Conservation (phyloP, 2,329 filamentous ascomycete genomes). For the Phaeosphaeria sp. region DNA sequence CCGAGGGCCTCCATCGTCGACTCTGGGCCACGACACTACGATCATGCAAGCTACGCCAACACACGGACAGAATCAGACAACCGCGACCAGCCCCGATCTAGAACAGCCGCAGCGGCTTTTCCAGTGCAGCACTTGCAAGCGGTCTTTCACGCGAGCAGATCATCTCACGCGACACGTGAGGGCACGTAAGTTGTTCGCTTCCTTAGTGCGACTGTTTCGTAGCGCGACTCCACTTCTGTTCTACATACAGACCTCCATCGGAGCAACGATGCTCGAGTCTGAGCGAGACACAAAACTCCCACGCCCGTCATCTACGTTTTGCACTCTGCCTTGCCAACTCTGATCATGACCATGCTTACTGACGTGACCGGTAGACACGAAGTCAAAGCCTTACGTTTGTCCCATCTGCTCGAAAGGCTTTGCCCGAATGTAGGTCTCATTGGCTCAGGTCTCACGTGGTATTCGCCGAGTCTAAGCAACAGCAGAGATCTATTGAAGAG, state of each 20-base stretch:
- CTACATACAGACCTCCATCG: not conserved
- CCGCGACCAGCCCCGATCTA: constrained; percentile 19
- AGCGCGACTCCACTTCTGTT: not conserved
- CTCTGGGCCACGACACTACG: constrained; percentile 7
- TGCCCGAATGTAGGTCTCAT: constrained; percentile 49
- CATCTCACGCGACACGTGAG: constrained; percentile 62
- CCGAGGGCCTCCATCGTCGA: constrained; percentile 18
- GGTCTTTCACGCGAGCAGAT: constrained; percentile 60
- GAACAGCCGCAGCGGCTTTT: constrained; percentile 43
- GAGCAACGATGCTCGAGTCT: not conserved
- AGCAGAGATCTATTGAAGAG: constrained; percentile 58
- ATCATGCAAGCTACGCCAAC: constrained; percentile 27
- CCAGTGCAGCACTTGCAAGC: constrained; percentile 61
- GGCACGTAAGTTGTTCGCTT: constrained; percentile 47
- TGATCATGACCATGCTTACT: constrained; percentile 8
- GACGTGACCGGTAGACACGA: constrained; percentile 36
- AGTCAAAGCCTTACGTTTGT: constrained; percentile 56
- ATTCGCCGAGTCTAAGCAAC: constrained; percentile 6
- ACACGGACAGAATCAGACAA: constrained; percentile 7
- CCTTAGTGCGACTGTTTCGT: not conserved
- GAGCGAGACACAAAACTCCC: no score
- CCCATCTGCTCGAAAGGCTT: constrained; percentile 56
- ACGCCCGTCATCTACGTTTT: no score
- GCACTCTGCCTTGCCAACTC: no score
- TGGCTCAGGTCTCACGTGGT: not conserved